These are phyloP conservation scores for Penicillium manginii DNA, from an alignment of 495 filamentous ascomycete species.

Conservation along the genomic window DNA sequence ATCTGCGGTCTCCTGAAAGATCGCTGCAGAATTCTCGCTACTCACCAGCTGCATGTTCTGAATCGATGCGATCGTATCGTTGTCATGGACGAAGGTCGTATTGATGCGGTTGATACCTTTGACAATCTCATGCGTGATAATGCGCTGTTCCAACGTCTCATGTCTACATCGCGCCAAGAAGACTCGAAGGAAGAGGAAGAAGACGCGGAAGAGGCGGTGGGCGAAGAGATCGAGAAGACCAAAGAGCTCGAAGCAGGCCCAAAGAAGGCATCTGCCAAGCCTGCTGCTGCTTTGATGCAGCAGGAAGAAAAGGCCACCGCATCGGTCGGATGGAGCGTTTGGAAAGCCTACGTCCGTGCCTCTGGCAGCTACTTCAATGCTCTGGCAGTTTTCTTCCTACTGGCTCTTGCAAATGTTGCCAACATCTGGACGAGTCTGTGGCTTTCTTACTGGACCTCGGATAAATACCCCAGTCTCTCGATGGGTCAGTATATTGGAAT, in stretches of 20 bases:
- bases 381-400: constrained; percentile 63
- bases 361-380: constrained; percentile 77
- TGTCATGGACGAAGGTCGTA: constrained; percentile 84
- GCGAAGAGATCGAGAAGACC: constrained; percentile 50
- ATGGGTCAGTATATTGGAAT: constrained; percentile 81
- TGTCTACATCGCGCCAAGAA: constrained; percentile 81
- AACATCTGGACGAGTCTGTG: constrained; percentile 89
- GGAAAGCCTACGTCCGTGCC: constrained; percentile 76
- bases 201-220: constrained; percentile 49
- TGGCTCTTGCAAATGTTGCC: constrained; percentile 73
- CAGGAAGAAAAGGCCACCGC: constrained; percentile 81
- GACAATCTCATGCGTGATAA: constrained; percentile 80
- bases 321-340: constrained; percentile 85
- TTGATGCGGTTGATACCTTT: constrained; percentile 85
- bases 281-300: constrained; percentile 77
- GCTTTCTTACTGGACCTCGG: constrained; percentile 89
- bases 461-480: constrained; percentile 58
- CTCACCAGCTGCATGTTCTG: constrained; percentile 92
- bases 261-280: constrained; percentile 62
- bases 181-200: constrained; percentile 56
- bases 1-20: constrained; percentile 87
- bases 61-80: constrained; percentile 88
- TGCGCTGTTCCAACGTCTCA: constrained; percentile 73
- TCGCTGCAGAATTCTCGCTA: constrained; percentile 89
- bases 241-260: constrained; percentile 44